These are phyloP conservation scores for Suhomyces faveliae DNA, from an alignment of 805 yeast genomes.

Conservation along the genomic window DNA sequence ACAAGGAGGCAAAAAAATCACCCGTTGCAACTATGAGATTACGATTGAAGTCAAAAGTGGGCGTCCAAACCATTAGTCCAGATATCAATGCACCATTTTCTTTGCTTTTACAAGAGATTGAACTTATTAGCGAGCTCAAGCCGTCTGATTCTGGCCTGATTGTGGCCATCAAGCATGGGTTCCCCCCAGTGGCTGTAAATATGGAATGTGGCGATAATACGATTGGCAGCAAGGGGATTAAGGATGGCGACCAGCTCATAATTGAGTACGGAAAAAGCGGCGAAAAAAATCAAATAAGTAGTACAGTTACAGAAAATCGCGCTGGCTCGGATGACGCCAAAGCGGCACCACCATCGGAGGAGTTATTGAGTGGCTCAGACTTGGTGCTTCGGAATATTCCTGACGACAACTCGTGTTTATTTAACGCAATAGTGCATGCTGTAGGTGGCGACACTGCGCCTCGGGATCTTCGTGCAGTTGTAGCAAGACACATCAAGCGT, in stretches of 20 bases:
- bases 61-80: constrained; percentile 4
- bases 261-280: constrained; percentile 23
- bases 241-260: constrained; percentile 58
- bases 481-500: constrained; percentile 44
- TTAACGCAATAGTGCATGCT: constrained; percentile 61
- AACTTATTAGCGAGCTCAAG: constrained; percentile 11
- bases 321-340: neutral
- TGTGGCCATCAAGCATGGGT: constrained; percentile 48
- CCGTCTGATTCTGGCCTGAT: constrained; percentile 5
- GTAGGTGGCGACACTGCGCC: constrained; percentile 37
- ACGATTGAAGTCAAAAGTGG: constrained; percentile 9
- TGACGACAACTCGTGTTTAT: constrained; percentile 77
- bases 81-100: constrained; percentile 2
- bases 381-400: constrained; percentile 58
- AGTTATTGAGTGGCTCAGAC: constrained; percentile 11
- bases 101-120: constrained; percentile 5
- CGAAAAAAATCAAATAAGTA: neutral
- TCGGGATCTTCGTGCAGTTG: constrained; percentile 49
- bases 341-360: neutral
- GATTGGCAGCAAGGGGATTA: constrained; percentile 46
- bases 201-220: constrained; percentile 16
- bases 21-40: constrained; percentile 10
- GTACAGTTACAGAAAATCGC: too few species aligned
- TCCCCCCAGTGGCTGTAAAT: constrained; percentile 55
- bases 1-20: neutral